Evolutionary conservation across 2,329 filamentous ascomycete genomes (phyloP).

Genomic region (Endoconidiophora laricicola): DNA sequence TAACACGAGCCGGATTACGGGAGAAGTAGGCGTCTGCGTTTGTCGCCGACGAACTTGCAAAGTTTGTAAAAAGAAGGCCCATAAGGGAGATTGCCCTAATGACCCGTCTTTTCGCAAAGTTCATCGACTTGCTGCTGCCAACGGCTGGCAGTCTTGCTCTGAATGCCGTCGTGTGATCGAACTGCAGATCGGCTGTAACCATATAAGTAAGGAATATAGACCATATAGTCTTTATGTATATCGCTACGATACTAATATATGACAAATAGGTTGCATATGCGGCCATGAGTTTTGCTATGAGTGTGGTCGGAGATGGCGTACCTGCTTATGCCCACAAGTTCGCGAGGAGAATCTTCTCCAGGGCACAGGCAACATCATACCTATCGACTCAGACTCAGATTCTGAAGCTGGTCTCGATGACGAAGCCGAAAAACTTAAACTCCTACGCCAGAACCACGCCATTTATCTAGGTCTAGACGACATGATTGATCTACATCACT

Average conservation of each 20-base stretch:
- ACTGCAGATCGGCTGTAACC: constrained; percentile 33
- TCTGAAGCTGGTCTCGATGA: too few species aligned
- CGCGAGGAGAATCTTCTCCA: constrained; percentile 18
- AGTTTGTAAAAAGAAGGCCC: constrained; percentile 30
- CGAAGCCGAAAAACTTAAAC: too few species aligned
- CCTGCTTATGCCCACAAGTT: constrained; percentile 23
- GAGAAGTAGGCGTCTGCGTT: constrained; percentile 15
- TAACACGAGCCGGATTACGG: too few species aligned
- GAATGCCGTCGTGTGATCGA: constrained; percentile 32
- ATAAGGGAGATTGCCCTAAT: constrained; percentile 30
- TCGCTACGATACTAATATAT: not conserved
- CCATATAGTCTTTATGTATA: not conserved
- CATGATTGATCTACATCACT: too few species aligned
- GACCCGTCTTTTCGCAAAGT: constrained; percentile 24
- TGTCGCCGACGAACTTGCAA: constrained; percentile 32
- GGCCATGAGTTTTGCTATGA: constrained; percentile 32
- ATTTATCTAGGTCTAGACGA: too few species aligned
- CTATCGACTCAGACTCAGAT: too few species aligned
- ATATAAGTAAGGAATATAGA: constrained; percentile 33
- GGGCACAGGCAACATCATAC: too few species aligned
- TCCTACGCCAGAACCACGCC: too few species aligned
- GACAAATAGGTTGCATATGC: constrained; percentile 27
- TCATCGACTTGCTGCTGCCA: constrained; percentile 25
- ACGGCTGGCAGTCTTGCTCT: constrained; percentile 36
- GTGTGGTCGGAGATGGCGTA: constrained; percentile 28